Evolutionary conservation across 2,329 filamentous ascomycete species (phyloP).

Genomic region (Myriosclerotinia duriaeana): DNA sequence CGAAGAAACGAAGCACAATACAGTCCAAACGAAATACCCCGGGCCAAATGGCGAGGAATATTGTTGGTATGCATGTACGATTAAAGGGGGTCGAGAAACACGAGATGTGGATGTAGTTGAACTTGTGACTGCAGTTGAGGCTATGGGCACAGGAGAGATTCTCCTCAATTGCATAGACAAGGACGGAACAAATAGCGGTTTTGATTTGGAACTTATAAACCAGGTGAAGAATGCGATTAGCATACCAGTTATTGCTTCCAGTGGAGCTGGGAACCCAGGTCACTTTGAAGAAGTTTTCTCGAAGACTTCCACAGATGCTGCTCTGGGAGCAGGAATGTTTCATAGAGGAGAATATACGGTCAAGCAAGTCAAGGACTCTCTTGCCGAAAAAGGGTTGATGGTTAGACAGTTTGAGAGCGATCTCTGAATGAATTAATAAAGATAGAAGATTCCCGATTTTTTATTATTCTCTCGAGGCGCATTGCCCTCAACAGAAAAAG

Average conservation of each 20-base stretch:
- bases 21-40: conserved; percentile 65
- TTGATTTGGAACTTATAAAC: conserved; percentile 86
- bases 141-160: conserved; percentile 93
- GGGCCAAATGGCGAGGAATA: conserved; percentile 75
- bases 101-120: conserved; percentile 90
- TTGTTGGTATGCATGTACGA: conserved; percentile 98
- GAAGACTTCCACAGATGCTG: conserved; percentile 84
- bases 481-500: too few species aligned
- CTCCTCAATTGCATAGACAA: conserved; percentile 97
- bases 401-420: conserved; percentile 72
- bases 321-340: conserved; percentile 95
- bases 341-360: conserved; percentile 95
- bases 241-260: conserved; percentile 94
- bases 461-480: too few species aligned
- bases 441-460: neutral
- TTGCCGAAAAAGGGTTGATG: conserved; percentile 68
- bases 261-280: conserved; percentile 80
- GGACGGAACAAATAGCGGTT: conserved; percentile 91
- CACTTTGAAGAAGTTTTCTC: conserved; percentile 93
- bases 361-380: conserved; percentile 83
- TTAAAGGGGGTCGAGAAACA: conserved; percentile 93
- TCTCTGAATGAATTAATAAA: conserved; percentile 20
- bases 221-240: conserved; percentile 84
- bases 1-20: conserved; percentile 70
- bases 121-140: conserved; percentile 84